Base-by-base conservation (phyloP, 345 rosid species). In the Excoecaria cochinchinensis region DNA sequence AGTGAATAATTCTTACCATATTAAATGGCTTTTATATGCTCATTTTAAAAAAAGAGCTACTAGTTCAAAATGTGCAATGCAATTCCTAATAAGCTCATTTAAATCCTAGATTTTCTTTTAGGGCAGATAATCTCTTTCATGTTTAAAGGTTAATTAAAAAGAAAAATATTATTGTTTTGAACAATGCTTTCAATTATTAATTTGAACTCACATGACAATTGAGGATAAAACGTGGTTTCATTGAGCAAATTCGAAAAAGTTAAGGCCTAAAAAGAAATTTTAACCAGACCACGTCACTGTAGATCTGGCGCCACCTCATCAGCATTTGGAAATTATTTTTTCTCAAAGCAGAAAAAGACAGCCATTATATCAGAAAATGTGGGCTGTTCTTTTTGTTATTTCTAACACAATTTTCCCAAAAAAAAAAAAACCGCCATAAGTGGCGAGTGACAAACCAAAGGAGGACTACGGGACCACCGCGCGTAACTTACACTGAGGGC, bases 261-360 rank as follows among this genome's bases (percentile, higher is more conserved):
- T 11, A n/a, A 59, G 38, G 21, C 48, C 73, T 31, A 19, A 19
- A 31, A 31, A 31, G 31, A 40, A 42, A 42, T 0, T 24, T 22
- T 44, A 52, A 69, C 59, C 14, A 56, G 6, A 42, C 21, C 66
- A 58, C 67, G 56, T 24, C 47, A 59, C 39, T 7, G 56, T 22
- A 72, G 78, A 76, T 68, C 86, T 70, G 86, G 88, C 79, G 80
- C 83, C 90, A 87, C 79, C 76, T 87, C 89, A 84, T 82, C 82
- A 73, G 63, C 8, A 72, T 72, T 39, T 53, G 73, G 11, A 12
- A 52, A 14, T 68, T 68, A 14, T 17, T 73, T 82, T 79, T 57
- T 60, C 77, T 64, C 80, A 74, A 67, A 70, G 52, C 56, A 76
- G 70, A 71, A 81, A 83, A 67, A 69, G 86, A 84, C 84, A 82